These are phyloP conservation scores for Xylariaceae sp. DNA, from an alignment of 2,329 filamentous ascomycete genomes.

Conservation along the genomic window DNA sequence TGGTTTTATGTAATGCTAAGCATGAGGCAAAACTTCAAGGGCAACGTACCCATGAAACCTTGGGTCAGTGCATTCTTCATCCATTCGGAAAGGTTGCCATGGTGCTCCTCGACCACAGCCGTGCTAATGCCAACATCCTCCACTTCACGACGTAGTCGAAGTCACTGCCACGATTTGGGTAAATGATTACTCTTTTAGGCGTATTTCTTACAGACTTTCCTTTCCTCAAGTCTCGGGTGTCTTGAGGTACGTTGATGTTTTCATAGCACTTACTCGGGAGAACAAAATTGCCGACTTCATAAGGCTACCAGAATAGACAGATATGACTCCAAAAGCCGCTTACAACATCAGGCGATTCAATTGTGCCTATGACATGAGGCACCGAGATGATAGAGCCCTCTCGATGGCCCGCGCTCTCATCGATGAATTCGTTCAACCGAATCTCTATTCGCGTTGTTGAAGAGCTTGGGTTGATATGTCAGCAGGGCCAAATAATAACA, in stretches of 20 bases:
- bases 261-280: too few species aligned
- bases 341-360: slow-evolving; percentile 20
- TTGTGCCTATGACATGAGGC: slow-evolving; percentile 17
- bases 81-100: slow-evolving; percentile 24
- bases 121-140: slow-evolving; percentile 26
- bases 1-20: too few species aligned
- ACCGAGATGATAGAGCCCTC: slow-evolving; percentile 25
- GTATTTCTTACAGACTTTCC: too few species aligned
- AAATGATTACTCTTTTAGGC: too few species aligned
- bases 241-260: too few species aligned
- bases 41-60: slow-evolving; percentile 14
- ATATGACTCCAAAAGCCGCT: too few species aligned
- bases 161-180: too few species aligned
- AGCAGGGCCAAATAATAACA: neutral
- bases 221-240: too few species aligned
- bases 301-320: too few species aligned
- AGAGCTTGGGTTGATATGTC: slow-evolving; percentile 17
- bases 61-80: slow-evolving; percentile 23
- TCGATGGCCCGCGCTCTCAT: slow-evolving; percentile 23
- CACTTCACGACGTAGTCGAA: slow-evolving; percentile 23
- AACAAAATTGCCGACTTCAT: too few species aligned
- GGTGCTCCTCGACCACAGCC: slow-evolving; percentile 22
- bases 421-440: slow-evolving; percentile 23
- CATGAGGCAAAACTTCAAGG: too few species aligned
- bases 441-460: slow-evolving; percentile 24